Base-by-base conservation (phyloP, 345 rosid genomes). In the Brassica carinata region DNA sequence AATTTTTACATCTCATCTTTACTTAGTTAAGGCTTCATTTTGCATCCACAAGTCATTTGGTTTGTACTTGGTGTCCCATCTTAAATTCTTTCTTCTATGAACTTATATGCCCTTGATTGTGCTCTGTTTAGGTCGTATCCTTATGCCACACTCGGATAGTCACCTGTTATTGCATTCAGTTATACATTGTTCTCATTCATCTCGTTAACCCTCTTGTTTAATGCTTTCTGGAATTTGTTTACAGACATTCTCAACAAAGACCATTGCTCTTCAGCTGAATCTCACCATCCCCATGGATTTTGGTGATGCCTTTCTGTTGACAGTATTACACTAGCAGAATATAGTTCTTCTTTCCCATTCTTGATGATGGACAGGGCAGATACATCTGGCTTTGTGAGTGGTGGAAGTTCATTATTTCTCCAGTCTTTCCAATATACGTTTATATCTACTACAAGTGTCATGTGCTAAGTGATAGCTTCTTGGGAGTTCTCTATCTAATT, bases 331-430 rank as follows among this genome's bases (percentile, higher is more conserved):
- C 40, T 1, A 78, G 76, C 58, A 34, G 43, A 43, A 43, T 8
- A 17, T 8, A 17, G 18, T 67, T 69, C 57, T 45, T 36, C 7
- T 64, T 72, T 14, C 13, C 14, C 67, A 14, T 58, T 73, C 75
- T 61, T 74, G 79, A 80, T 84, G 85, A 94, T 90, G 92, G 95
- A 92, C 82, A 83, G 95, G 70, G 83, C 84, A 30, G 97, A 92
- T 84, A 92, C 92, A 31, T 90, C 94, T 0, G 97, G 98, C 40
- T 92, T 91, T 86, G 93, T 94, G 48, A 92, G 95, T 76, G 90
- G 92, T 14, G 94, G 97, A 77, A 73, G 82, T 62, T 72, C 19
- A 40, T 61, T 63, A 26, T 72, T 69, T 59, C 69, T 73, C 64
- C 57, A 74, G 80, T 69, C 80, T 18, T 51, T 84, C 5, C 51